Conservation (phyloP, 208 protist genomes). For the Crithidia expoeki region DNA sequence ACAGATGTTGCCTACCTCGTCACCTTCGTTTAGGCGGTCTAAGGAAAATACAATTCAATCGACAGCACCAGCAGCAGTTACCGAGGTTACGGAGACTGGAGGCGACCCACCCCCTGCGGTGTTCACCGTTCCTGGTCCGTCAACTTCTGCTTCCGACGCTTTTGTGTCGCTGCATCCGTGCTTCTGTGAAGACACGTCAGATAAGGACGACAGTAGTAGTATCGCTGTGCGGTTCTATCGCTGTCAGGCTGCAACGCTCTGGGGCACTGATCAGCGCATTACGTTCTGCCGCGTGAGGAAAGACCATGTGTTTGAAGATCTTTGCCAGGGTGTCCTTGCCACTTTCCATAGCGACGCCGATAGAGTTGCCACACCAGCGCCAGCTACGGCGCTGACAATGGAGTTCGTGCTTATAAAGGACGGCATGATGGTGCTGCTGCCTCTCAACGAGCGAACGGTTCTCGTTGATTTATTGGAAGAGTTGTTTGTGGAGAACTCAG, state of each 20-base stretch:
- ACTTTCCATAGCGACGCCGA: slow-evolving; percentile 18
- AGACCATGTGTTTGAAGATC: slow-evolving; percentile 41
- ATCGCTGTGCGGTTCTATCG: slow-evolving; percentile 1
- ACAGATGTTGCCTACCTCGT: background rate
- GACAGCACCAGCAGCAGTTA: background rate
- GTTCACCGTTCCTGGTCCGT: slow-evolving; percentile 6
- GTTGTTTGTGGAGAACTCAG: slow-evolving; percentile 21
- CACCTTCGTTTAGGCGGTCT: background rate
- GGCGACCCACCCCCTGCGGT: slow-evolving; percentile 19
- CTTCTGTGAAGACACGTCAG: background rate
- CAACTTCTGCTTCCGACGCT: background rate
- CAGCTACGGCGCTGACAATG: slow-evolving; percentile 3
- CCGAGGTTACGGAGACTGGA: background rate
- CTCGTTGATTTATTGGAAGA: background rate
- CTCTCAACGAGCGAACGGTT: background rate
- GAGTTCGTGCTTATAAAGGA: slow-evolving; percentile 5
- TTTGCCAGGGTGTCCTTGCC: slow-evolving; percentile 35
- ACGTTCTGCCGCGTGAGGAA: slow-evolving; percentile 36
- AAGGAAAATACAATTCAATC: too few species aligned
- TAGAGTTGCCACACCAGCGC: background rate
- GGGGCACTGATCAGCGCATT: slow-evolving; percentile 41
- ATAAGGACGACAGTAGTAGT: background rate
- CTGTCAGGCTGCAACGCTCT: slow-evolving; percentile 42
- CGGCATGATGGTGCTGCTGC: background rate
- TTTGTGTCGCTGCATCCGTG: background rate